Conservation (phyloP, 345 rosid genomes). For the Camelina hispida region DNA sequence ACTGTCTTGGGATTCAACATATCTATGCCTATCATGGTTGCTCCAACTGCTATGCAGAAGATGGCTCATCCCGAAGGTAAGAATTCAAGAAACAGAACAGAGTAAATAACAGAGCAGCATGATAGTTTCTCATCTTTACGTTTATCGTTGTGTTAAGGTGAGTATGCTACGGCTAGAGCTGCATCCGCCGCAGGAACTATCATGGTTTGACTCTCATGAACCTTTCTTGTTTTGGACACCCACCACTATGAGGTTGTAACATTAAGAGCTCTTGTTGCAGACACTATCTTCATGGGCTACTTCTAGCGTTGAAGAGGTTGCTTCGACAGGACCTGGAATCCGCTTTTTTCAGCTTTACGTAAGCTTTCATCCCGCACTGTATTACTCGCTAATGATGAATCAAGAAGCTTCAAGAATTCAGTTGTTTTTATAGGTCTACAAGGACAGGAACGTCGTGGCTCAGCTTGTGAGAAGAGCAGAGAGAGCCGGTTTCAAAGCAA, state of each 20-base stretch:
- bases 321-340: constrained; percentile 84
- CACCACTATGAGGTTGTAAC: not conserved
- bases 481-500: constrained; percentile 84
- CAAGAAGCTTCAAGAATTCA: constrained; percentile 8
- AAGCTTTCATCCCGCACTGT: constrained; percentile 43
- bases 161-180: constrained; percentile 84
- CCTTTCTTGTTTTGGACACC: not conserved
- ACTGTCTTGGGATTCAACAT: constrained; percentile 74
- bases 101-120: constrained; percentile 17
- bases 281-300: constrained; percentile 85
- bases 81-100: constrained; percentile 2
- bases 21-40: constrained; percentile 87
- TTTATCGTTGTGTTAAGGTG: constrained; percentile 53
- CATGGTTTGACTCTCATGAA: constrained; percentile 53
- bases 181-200: constrained; percentile 78
- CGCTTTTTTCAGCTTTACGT: constrained; percentile 87
- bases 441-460: constrained; percentile 73
- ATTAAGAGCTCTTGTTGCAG: constrained; percentile 44
- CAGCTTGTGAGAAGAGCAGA: constrained; percentile 86
- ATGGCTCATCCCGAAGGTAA: constrained; percentile 92
- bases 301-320: constrained; percentile 88
- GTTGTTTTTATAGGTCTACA: constrained; percentile 55
- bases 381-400: not conserved
- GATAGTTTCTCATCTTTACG: not conserved
- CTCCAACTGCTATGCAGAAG: constrained; percentile 80